These are phyloP conservation scores for Pythium myriotylum DNA, from an alignment of 352 stramenopile genomes.

Conservation along the genomic window DNA sequence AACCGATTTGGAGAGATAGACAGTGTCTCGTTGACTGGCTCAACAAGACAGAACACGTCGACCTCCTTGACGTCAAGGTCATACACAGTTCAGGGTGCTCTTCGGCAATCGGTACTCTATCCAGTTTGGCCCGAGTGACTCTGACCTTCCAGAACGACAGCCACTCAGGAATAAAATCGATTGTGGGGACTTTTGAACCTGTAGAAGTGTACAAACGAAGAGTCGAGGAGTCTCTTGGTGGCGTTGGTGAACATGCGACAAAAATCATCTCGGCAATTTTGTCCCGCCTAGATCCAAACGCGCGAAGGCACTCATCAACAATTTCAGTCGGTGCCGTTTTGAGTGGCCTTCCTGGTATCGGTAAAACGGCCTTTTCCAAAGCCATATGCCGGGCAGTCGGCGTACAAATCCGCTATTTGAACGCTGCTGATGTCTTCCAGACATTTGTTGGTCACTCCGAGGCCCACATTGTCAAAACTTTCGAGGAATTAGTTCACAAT, in stretches of 20 bases:
- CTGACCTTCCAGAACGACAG: constrained; percentile 34
- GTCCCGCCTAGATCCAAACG: constrained; percentile 24
- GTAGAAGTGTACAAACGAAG: constrained; percentile 33
- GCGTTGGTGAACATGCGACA: constrained; percentile 38
- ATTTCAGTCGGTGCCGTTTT: constrained; percentile 57
- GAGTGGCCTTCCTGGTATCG: constrained; percentile 67
- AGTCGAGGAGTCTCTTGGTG: constrained; percentile 44
- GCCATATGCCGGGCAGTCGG: constrained; percentile 36
- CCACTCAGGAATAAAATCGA: no score
- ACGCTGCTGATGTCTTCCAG: constrained; percentile 94
- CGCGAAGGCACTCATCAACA: background rate
- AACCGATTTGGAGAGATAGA: constrained; percentile 45
- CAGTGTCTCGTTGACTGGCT: constrained; percentile 46
- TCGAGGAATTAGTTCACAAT: constrained; percentile 51
- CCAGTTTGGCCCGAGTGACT: constrained; percentile 27
- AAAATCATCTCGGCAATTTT: constrained; percentile 46
- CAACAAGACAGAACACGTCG: constrained; percentile 38
- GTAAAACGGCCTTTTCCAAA: constrained; percentile 67
- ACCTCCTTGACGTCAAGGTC: constrained; percentile 30
- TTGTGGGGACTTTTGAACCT: constrained; percentile 8
- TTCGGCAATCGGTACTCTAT: constrained; percentile 31
- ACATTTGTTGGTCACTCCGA: constrained; percentile 93
- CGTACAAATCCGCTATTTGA: constrained; percentile 52
- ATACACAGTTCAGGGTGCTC: constrained; percentile 41
- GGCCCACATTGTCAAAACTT: constrained; percentile 58